Evolutionary conservation across 441 rosid genomes (phyloP).

Genomic region (Corymbia citriodora): DNA sequence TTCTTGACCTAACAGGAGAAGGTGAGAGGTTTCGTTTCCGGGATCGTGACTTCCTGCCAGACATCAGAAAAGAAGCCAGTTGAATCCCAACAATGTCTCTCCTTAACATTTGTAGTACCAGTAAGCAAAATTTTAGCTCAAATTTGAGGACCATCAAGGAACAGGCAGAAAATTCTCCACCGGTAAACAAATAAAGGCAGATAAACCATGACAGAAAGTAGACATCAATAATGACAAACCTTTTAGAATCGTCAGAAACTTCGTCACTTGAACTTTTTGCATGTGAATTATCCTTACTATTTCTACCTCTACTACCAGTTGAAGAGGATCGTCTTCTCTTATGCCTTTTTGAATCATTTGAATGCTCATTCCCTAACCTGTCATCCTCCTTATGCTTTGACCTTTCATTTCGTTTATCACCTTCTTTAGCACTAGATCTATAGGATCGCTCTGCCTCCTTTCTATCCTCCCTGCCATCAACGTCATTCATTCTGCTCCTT

Average conservation of each 20-base stretch:
- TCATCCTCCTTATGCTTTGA: slow-evolving; percentile 53
- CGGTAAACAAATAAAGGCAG: neutral
- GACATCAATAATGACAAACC: slow-evolving; percentile 32
- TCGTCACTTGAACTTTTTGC: slow-evolving; percentile 49
- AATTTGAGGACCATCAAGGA: neutral
- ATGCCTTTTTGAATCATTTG: slow-evolving; percentile 53
- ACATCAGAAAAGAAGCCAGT: neutral
- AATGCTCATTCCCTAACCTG: slow-evolving; percentile 37
- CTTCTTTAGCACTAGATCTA: slow-evolving; percentile 50
- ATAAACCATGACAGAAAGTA: neutral
- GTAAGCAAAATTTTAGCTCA: neutral
- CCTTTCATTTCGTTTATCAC: slow-evolving; percentile 48
- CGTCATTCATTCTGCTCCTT: slow-evolving; percentile 34
- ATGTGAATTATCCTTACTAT: slow-evolving; percentile 37
- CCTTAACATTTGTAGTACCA: neutral
- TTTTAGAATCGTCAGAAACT: slow-evolving; percentile 68
- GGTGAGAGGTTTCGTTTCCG: slow-evolving; percentile 58
- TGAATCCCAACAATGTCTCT: neutral
- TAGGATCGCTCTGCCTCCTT: slow-evolving; percentile 45
- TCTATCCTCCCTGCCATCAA: slow-evolving; percentile 43
- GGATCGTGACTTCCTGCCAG: slow-evolving; percentile 48
- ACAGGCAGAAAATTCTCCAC: neutral
- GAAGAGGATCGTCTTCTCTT: slow-evolving; percentile 71
- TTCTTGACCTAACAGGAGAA: slow-evolving; percentile 73
- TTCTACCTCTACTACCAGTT: slow-evolving; percentile 43